Evolutionary conservation across 257 asterid genomes (phyloP), one percentile per base, ranked within the genome.

Genomic region (Lavandula angustifolia): DNA sequence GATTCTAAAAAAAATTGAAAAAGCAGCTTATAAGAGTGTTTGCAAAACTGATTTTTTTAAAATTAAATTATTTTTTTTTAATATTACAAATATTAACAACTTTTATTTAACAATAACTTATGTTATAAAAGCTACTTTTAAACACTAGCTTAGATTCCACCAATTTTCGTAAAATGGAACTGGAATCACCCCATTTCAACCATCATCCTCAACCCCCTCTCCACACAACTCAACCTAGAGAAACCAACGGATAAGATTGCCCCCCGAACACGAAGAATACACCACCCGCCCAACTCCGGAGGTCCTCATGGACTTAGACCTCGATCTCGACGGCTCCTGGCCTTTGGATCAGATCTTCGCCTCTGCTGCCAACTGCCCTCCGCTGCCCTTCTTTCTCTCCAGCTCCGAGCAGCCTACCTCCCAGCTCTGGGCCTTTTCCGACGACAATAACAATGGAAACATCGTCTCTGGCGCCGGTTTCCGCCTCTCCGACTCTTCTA

Each of bases 371-470:
- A 41, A 82, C 7, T 62, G 70, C 47, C 82, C 91, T 38, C 34
- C 57, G 8, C 75, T 81, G 47, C 80, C 90, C 2, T 85, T 78
- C 62, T 48, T 84, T 3, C 57, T 84, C 3, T 27, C 92, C 64
- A 62, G 59, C 73, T 81, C 95, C 10, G 94, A 86, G 9, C 94
- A 79, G 73, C 91, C 95, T 14, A 86, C 73, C 60, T 86, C 91
- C 31, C 96, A 96, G 5, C 92, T 86, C 12, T 88, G 92, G 98
- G 83, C 91, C 0, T 84, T 81, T 64, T 70, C 96, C 52, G 94
- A 88, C 40, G 95, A 86, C 10, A 80, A 75, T 43, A 75, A 79
- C 58, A 62, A 47, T 74, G 80, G 56, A 1, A 64, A 56, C 66
- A 59, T 62, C 44, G 75, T 72, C 42, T 62, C 84, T 33, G 71